Percentiles rank a stretch among this genome's conserved stretches.
phyloP scores from a whole-genome alignment of 2,329 filamentous ascomycete species.

The Pestalotiopsis sp. region DNA sequence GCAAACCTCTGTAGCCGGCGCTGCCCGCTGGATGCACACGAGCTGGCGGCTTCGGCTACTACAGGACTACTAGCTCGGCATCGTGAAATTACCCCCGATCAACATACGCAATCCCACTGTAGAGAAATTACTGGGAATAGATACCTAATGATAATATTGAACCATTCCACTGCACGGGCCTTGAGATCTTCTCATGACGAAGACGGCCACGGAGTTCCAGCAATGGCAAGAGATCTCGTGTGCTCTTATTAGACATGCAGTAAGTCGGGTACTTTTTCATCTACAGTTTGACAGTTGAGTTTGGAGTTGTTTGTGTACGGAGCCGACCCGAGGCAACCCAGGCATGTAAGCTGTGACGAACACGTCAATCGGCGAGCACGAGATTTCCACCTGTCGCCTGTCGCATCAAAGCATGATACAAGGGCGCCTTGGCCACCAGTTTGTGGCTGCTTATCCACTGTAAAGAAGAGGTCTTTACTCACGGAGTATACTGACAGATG shows the following conservation, averaged over 20 bases:
- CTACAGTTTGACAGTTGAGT: background rate
- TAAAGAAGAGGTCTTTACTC: background rate
- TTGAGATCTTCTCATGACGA: background rate
- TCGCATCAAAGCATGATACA: background rate
- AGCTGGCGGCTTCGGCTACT: constrained; percentile 1
- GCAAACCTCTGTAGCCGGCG: background rate
- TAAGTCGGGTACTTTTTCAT: background rate
- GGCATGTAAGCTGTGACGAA: too few species aligned
- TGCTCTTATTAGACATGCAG: background rate
- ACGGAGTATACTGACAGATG: background rate
- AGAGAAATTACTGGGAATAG: background rate
- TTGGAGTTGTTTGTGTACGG: background rate
- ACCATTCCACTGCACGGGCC: background rate
- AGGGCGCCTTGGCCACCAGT: background rate
- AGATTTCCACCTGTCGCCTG: background rate
- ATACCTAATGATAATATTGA: background rate
- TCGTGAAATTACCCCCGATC: constrained; percentile 7
- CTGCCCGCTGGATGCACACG: background rate
- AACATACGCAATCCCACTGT: constrained; percentile 12
- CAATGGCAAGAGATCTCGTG: background rate
- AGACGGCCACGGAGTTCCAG: background rate
- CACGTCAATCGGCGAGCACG: background rate
- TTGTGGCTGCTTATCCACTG: background rate
- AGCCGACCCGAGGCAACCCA: too few species aligned
- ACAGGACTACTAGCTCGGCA: background rate